Base-by-base conservation (phyloP, 805 yeast genomes). In the Candida berthetii region DNA sequence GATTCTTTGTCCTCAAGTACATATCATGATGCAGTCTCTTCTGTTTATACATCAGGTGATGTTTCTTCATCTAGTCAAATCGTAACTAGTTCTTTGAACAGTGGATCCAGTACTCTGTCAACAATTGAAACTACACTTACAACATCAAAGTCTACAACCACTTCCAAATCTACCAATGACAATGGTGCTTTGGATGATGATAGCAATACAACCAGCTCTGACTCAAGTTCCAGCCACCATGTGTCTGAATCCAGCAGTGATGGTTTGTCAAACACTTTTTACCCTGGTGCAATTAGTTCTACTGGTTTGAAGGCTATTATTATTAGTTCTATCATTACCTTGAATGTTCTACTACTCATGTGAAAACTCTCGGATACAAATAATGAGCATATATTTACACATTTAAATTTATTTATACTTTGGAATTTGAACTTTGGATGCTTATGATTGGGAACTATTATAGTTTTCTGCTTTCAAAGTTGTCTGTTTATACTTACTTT, bases 231-330 rank as follows among this genome's bases (percentile, higher is more conserved):
- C 24, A 22, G 8, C 3, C 31, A 46, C 7, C 41, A 58, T 2
- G 37, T 54, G 3, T 42, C 58, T 5, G 38, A 54, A 16, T 40
- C 53, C 38, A 15, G 42, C 28, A n/a, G 48, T 16, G 28, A 47
- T 28, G 35, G 42, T 2, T 39, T 27, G 31, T 36, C 47, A 4
- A 49, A 47, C 33, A 28, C 15, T 29, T 48, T 45, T 13, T 16
- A 22, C 6, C 24, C 47, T 10, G 35, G 37, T 13, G 11, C 35
- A 4, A 4, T 48, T 7, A 44, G 48, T 14, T 20, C 11, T 27
- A 42, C 14, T 25, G 49, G 48, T 15, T 22, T 31, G 15, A 38
- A 16, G 31, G 40, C 40, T 11, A 15, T 25, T 4, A n/a, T 46
- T 13, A 38, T 37, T 11, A 42, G 44, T 31, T 7, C 38, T 1